A percentile compares a stretch with the other conserved stretches of the same genome.
Conservation (phyloP, 1,284 basidiomycete genomes). For the Rhodotorula sp. region DNA sequence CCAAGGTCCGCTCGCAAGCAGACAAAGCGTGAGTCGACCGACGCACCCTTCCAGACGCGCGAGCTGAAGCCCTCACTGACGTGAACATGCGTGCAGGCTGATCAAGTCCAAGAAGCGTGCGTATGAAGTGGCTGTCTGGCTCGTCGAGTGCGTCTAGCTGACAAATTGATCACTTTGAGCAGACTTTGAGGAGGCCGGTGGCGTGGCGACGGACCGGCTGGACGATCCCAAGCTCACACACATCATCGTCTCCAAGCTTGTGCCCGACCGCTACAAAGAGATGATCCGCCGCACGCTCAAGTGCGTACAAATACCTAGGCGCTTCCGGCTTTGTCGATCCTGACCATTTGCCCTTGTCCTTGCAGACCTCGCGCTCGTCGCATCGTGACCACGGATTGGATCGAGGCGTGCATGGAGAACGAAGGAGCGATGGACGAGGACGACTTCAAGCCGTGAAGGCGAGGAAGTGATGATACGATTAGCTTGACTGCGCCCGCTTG, state of each 20-base stretch:
- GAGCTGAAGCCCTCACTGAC: background rate
- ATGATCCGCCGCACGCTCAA: slow-evolving; percentile 18
- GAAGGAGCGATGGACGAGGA: slow-evolving; percentile 25
- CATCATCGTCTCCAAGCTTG: slow-evolving; percentile 63
- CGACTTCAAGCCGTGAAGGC: slow-evolving; percentile 22
- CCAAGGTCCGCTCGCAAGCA: background rate
- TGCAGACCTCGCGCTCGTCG: slow-evolving; percentile 39
- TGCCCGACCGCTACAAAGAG: slow-evolving; percentile 19
- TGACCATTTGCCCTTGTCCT: background rate
- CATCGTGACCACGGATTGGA: slow-evolving; percentile 37
- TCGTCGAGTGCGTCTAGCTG: background rate
- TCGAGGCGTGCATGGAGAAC: slow-evolving; percentile 32
- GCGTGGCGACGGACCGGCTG: slow-evolving; percentile 61
- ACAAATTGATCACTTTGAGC: background rate
- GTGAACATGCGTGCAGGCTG: slow-evolving; percentile 56
- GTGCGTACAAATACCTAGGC: slow-evolving; percentile 1
- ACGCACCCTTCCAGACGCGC: no score
- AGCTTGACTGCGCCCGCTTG: background rate
- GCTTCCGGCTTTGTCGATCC: background rate
- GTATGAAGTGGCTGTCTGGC: background rate
- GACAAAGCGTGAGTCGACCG: slow-evolving; percentile 13
- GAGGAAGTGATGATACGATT: background rate
- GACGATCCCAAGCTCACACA: slow-evolving; percentile 77
- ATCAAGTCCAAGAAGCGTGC: slow-evolving; percentile 52
- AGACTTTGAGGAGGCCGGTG: slow-evolving; percentile 66